Evolutionary conservation across 805 yeast genomes (phyloP).

Genomic region (Cephaloascus fragrans): DNA sequence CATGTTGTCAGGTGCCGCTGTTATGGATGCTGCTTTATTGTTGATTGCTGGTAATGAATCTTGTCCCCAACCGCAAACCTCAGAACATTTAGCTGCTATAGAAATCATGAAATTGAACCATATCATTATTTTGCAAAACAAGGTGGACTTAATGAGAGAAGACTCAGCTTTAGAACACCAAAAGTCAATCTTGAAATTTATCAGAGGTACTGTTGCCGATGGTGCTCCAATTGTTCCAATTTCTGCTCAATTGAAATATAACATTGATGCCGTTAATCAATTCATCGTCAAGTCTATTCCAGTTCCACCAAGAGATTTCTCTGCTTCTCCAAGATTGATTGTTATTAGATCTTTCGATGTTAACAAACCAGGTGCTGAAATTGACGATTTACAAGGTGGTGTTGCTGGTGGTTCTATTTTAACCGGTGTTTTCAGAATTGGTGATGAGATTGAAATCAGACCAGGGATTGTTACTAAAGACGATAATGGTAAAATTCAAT

Average conservation of each 20-base stretch:
- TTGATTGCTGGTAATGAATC: conserved; percentile 97
- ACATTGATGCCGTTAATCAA: conserved; percentile 97
- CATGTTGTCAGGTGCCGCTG: conserved; percentile 99
- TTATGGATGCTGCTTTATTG: conserved; percentile 97
- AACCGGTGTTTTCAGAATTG: conserved; percentile 93
- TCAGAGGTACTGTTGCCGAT: conserved; percentile 97
- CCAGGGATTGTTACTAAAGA: conserved; percentile 98
- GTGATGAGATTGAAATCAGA: conserved; percentile 97
- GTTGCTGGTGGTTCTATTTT: conserved; percentile 99
- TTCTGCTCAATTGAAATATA: conserved; percentile 96
- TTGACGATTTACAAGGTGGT: conserved; percentile 97
- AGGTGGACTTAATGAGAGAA: conserved; percentile 97
- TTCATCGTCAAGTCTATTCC: conserved; percentile 93
- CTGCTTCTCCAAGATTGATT: conserved; percentile 88
- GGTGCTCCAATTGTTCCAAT: conserved; percentile 99
- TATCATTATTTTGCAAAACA: conserved; percentile 91
- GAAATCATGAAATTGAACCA: conserved; percentile 98
- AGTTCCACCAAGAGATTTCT: conserved; percentile 91
- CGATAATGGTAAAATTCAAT: conserved; percentile 78
- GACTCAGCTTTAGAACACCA: conserved; percentile 94
- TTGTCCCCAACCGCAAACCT: conserved; percentile 99
- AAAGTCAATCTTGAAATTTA: conserved; percentile 82
- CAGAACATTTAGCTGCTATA: conserved; percentile 98
- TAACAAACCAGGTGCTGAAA: conserved; percentile 97
- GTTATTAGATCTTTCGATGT: conserved; percentile 98